Percentiles rank a stretch among this genome's conserved stretches.
Evolutionary conservation across 2,329 filamentous ascomycete genomes (phyloP).

Genomic region (Raffaelea ambrosiae): DNA sequence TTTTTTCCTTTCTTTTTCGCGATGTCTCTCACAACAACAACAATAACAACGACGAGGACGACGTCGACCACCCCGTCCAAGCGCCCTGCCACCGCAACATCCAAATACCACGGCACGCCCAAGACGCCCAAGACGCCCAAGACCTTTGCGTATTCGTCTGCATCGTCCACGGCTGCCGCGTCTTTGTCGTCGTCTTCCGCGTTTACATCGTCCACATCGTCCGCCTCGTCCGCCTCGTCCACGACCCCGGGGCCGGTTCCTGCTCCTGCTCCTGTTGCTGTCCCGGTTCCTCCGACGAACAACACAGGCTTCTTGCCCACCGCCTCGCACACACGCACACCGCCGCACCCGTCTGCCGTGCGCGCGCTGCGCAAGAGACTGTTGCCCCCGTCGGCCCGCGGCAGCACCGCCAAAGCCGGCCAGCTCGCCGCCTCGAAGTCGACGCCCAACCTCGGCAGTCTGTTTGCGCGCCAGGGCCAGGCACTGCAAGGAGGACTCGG

Average conservation of each 20-base stretch:
- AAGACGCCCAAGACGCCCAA: too few species aligned
- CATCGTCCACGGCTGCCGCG: neutral
- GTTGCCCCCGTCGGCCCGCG: constrained; percentile 8
- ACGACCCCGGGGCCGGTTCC: neutral
- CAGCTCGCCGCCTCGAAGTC: constrained; percentile 45
- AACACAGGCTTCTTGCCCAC: too few species aligned
- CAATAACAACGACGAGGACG: neutral
- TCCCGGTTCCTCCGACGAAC: constrained; percentile 1
- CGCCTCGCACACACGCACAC: neutral
- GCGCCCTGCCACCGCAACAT: neutral
- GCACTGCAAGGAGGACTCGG: too few species aligned
- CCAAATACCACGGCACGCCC: too few species aligned
- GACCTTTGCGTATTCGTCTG: too few species aligned
- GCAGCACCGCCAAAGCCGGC: constrained; percentile 19
- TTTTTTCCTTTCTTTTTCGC: neutral
- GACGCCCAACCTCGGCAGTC: constrained; percentile 48
- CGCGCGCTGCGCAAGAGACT: constrained; percentile 10
- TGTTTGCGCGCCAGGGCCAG: constrained; percentile 31
- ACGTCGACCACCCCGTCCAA: neutral
- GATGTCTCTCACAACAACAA: constrained; percentile 15
- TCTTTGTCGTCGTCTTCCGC: neutral
- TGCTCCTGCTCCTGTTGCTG: constrained; percentile 5
- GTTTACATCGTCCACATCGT: constrained; percentile 15
- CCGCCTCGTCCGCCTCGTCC: constrained; percentile 14
- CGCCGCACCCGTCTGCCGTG: too few species aligned